Percentiles rank a stretch among this genome's conserved stretches.
Evolutionary conservation across 1,284 basidiomycete genomes (phyloP).

Genomic region (Chalciporus sp.): DNA sequence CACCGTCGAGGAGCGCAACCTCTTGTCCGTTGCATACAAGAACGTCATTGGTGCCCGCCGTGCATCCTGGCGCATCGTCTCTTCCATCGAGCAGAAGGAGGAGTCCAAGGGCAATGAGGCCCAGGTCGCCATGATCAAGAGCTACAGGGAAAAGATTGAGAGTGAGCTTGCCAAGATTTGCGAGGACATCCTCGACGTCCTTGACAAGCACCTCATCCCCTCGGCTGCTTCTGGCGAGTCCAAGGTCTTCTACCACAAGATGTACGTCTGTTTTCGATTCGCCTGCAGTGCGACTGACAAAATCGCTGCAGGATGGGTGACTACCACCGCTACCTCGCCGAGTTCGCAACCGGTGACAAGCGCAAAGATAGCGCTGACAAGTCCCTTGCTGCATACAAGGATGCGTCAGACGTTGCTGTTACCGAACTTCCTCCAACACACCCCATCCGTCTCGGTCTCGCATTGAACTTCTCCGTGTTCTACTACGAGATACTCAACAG

Average conservation of each 20-base stretch:
- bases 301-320: constrained; percentile 88
- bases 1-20: constrained; percentile 98
- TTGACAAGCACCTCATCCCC: constrained; percentile 99
- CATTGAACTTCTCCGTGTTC: constrained; percentile 99
- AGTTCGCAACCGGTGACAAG: constrained; percentile 99
- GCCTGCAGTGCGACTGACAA: constrained; percentile 2
- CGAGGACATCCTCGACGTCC: constrained; percentile 98
- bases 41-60: constrained; percentile 99
- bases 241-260: constrained; percentile 99
- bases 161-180: constrained; percentile 98
- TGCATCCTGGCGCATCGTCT: constrained; percentile 99
- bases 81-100: constrained; percentile 99
- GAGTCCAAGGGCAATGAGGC: constrained; percentile 99
- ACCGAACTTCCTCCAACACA: constrained; percentile 98
- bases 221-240: constrained; percentile 98
- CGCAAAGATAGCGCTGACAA: constrained; percentile 98
- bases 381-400: constrained; percentile 99
- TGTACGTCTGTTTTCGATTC: constrained; percentile 50
- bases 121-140: constrained; percentile 99
- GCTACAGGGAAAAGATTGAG: constrained; percentile 99
- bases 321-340: constrained; percentile 99
- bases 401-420: constrained; percentile 96
- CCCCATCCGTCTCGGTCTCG: constrained; percentile 98
- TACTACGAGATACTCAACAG: constrained; percentile 99
- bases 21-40: constrained; percentile 99